Percentiles rank a stretch among this genome's conserved stretches.
phyloP scores from a whole-genome alignment of 768 basidiomycete genomes.

The Rhizopogon rudus region DNA sequence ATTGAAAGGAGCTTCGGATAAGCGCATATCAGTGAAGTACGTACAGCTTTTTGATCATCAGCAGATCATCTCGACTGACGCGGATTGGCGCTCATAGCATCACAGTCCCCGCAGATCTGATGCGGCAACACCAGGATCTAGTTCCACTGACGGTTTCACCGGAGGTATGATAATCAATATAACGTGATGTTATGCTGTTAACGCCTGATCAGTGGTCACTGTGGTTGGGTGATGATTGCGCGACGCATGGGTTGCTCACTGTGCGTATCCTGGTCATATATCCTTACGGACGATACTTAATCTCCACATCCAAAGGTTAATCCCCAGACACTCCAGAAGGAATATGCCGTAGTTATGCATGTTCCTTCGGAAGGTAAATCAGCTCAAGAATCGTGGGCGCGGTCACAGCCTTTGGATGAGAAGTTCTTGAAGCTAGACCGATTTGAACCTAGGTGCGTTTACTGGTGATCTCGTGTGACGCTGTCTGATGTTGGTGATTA shows the following conservation, averaged over 20 bases:
- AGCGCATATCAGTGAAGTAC: conserved; percentile 12
- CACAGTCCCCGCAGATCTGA: conserved; percentile 11
- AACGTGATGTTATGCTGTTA: background rate
- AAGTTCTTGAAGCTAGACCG: conserved; percentile 9
- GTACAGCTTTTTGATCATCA: background rate
- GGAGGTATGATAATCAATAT: conserved; percentile 4
- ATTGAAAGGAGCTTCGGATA: conserved; percentile 6
- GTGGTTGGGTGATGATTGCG: conserved; percentile 20
- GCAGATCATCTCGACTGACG: background rate
- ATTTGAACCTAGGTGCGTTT: conserved; percentile 19
- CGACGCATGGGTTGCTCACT: conserved; percentile 11
- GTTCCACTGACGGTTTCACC: conserved; percentile 3
- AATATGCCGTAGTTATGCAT: conserved; percentile 13
- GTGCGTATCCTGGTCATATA: conserved; percentile 5
- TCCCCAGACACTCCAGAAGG: conserved; percentile 6
- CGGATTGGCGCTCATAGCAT: conserved; percentile 7
- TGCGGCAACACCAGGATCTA: conserved; percentile 15
- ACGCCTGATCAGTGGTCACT: conserved; percentile 12
- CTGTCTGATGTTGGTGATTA: background rate
- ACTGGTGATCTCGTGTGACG: background rate
- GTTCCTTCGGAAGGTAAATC: background rate
- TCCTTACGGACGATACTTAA: background rate
- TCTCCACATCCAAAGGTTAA: background rate
- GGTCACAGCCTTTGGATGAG: conserved; percentile 8
- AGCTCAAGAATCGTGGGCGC: background rate